phyloP scores from a whole-genome alignment of 2,329 filamentous ascomycete species.

The Venturia oleaginea region DNA sequence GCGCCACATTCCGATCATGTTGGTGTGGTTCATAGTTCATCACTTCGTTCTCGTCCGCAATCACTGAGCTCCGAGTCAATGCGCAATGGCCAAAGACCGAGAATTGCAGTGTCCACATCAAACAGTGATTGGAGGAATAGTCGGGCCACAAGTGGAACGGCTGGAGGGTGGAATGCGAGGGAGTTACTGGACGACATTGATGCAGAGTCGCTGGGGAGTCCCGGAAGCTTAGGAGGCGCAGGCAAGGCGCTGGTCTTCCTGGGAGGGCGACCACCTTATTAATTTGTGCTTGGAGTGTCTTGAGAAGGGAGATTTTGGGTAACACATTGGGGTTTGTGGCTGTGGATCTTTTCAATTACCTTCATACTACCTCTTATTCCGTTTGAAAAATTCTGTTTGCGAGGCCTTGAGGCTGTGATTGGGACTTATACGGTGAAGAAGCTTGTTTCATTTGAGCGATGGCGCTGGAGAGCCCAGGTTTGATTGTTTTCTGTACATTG shows the following conservation, averaged over 20 bases:
- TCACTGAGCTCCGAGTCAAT: neutral
- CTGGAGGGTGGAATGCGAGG: constrained; percentile 8
- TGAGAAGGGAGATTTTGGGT: neutral
- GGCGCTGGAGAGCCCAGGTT: constrained; percentile 3
- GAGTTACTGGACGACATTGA: constrained; percentile 13
- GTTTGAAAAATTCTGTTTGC: neutral
- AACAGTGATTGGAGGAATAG: neutral
- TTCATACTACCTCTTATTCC: neutral
- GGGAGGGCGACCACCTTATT: constrained; percentile 12
- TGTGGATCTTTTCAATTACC: neutral
- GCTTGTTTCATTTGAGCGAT: neutral
- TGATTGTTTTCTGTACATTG: neutral
- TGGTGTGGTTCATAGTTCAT: neutral
- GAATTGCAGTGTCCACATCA: neutral
- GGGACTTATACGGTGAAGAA: neutral
- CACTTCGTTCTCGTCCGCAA: neutral
- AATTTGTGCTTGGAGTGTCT: neutral
- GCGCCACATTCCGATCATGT: constrained; percentile 3
- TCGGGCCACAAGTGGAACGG: neutral
- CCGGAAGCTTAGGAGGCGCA: neutral
- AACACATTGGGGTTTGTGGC: neutral
- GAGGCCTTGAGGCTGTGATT: neutral
- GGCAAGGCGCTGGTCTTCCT: constrained; percentile 2
- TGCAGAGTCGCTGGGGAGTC: constrained; percentile 8
- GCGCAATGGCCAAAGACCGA: neutral